Conservation (phyloP, 2,329 filamentous ascomycete genomes). For the Stagonosporopsis cucurbitacearum region DNA sequence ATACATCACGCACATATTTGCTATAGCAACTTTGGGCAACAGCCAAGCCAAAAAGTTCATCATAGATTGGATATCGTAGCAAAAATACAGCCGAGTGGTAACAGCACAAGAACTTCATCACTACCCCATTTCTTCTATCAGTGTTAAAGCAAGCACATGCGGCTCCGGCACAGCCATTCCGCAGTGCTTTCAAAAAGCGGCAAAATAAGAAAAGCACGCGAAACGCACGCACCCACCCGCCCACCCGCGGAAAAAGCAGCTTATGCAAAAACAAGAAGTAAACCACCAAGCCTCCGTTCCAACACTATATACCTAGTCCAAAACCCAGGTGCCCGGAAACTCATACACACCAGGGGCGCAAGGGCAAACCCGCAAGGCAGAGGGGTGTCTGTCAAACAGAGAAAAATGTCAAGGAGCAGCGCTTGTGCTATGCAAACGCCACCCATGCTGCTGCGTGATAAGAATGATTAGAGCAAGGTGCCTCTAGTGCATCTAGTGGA, state of each 20-base stretch:
- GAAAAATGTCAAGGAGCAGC: not conserved
- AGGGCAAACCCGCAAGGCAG: not conserved
- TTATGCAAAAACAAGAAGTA: not conserved
- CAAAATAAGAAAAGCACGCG: not conserved
- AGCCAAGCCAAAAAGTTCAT: not conserved
- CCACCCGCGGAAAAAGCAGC: not conserved
- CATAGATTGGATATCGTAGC: constrained; percentile 15
- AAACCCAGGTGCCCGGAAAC: not conserved
- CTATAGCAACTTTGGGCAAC: not conserved
- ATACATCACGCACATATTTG: too few species aligned
- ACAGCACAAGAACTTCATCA: not conserved
- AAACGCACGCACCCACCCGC: too few species aligned
- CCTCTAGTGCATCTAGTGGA: not conserved
- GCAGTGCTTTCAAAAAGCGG: constrained; percentile 1
- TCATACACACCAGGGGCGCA: constrained; percentile 10
- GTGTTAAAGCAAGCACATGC: constrained; percentile 11
- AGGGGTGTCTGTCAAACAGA: not conserved
- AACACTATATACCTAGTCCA: constrained; percentile 10
- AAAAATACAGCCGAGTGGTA: constrained; percentile 7
- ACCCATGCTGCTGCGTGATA: constrained; percentile 9
- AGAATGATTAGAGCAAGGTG: constrained; percentile 1
- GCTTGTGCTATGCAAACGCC: not conserved
- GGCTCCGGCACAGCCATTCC: constrained; percentile 18
- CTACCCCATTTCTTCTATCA: constrained; percentile 15
- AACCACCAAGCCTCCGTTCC: not conserved